Percentiles rank a stretch among this genome's conserved stretches.
Evolutionary conservation across 176 grass and related monocot species (phyloP).

Genomic region (Lolium perenne): DNA sequence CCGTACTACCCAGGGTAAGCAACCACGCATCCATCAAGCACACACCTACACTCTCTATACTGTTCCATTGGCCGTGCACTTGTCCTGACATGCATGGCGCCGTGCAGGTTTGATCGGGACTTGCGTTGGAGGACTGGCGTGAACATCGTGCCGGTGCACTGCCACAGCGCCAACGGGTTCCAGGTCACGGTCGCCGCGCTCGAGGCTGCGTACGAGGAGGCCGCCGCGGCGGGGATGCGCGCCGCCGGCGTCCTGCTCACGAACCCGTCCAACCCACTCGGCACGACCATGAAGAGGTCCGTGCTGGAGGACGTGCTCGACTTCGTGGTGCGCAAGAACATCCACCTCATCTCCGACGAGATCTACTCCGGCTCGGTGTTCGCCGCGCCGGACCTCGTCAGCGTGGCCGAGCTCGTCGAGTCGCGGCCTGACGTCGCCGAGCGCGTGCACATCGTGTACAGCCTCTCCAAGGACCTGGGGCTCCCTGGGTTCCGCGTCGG

Average conservation of each 20-base stretch:
- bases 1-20: constrained; percentile 92
- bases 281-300: constrained; percentile 46
- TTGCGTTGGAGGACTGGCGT: constrained; percentile 82
- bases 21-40: background rate
- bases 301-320: constrained; percentile 60
- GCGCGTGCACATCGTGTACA: constrained; percentile 88
- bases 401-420: constrained; percentile 79
- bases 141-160: constrained; percentile 83
- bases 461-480: constrained; percentile 90
- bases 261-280: constrained; percentile 90
- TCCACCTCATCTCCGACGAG: constrained; percentile 96
- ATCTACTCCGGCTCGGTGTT: constrained; percentile 92
- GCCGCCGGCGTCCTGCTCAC: constrained; percentile 71
- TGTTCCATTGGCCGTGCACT: constrained; percentile 22
- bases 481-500: constrained; percentile 82
- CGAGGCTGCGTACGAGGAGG: constrained; percentile 54
- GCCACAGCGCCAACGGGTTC: constrained; percentile 75
- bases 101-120: constrained; percentile 76
- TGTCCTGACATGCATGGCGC: constrained; percentile 53
- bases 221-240: constrained; percentile 46
- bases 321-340: constrained; percentile 61
- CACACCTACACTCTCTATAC: background rate
- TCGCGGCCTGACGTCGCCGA: constrained; percentile 31
- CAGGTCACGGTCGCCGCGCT: constrained; percentile 65
- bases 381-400: constrained; percentile 63